These are phyloP conservation scores for Herpetomonas samuelpessoai DNA, from an alignment of 208 protist genomes.

Conservation along the genomic window DNA sequence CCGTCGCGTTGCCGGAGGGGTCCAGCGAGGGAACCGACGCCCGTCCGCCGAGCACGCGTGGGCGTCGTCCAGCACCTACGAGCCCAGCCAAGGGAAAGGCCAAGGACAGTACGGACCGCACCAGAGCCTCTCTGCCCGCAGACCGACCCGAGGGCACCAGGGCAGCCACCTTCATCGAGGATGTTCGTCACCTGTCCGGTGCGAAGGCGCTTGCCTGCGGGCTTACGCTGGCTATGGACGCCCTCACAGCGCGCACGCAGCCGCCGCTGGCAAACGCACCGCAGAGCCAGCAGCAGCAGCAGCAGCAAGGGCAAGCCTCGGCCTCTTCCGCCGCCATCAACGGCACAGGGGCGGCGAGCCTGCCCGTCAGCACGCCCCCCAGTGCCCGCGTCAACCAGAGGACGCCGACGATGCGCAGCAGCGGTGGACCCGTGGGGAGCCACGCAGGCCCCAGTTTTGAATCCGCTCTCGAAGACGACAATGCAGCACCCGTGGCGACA, in stretches of 20 bases:
- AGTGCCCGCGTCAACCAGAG: not conserved
- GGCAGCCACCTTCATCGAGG: not conserved
- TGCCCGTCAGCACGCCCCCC: not conserved
- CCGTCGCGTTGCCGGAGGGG: conserved; percentile 2
- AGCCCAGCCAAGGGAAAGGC: not conserved
- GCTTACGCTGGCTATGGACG: conserved; percentile 3
- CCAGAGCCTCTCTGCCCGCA: conserved; percentile 1
- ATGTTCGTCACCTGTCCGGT: conserved; percentile 1
- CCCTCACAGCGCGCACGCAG: conserved; percentile 4
- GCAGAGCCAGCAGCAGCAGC: conserved; percentile 10
- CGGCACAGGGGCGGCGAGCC: not conserved
- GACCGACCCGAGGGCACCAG: not conserved
- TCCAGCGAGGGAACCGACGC: not conserved
- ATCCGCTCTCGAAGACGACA: too few species aligned
- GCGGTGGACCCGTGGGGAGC: conserved; percentile 4
- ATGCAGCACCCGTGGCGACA: too few species aligned
- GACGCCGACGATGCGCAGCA: conserved; percentile 1
- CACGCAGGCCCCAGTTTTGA: too few species aligned
- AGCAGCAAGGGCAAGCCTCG: not conserved
- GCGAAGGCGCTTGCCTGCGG: conserved; percentile 4
- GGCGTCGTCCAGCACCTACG: not conserved
- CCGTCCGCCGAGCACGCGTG: not conserved
- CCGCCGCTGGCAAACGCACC: conserved; percentile 1
- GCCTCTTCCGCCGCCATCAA: not conserved
- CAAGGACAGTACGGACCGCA: not conserved